These are phyloP conservation scores for Gentiana macrophylla DNA, from an alignment of 257 asterid genomes.

Conservation along the genomic window DNA sequence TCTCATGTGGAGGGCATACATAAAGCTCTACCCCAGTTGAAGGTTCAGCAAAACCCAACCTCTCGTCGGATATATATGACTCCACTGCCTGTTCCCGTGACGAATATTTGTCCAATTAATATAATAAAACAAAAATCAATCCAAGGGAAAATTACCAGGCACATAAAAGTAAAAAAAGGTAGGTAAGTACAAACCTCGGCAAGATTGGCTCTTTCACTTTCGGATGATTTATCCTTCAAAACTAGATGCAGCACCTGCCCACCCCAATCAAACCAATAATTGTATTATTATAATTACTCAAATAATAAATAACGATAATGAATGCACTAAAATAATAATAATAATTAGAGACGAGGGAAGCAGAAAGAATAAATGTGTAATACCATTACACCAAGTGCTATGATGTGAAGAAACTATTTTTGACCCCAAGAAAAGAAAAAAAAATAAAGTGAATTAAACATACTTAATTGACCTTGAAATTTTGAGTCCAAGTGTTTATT, in stretches of 20 bases:
- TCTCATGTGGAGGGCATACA: constrained; percentile 58
- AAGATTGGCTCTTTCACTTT: constrained; percentile 33
- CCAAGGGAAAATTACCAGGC: neutral
- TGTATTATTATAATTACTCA: too few relatives aligned
- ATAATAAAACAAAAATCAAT: neutral
- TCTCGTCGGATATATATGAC: constrained; percentile 53
- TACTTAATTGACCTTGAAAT: too few relatives aligned
- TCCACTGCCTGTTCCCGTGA: constrained; percentile 43
- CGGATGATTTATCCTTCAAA: constrained; percentile 46
- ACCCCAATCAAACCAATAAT: neutral
- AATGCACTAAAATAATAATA: too few relatives aligned
- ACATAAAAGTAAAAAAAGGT: neutral
- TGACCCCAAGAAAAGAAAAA: too few relatives aligned
- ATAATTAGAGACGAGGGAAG: too few relatives aligned
- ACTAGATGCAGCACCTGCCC: constrained; percentile 72
- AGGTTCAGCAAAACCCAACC: constrained; percentile 90
- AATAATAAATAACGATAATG: too few relatives aligned
- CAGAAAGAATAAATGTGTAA: too few relatives aligned
- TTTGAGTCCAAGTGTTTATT: too few relatives aligned
- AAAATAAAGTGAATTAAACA: too few relatives aligned
- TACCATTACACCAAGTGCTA: too few relatives aligned
- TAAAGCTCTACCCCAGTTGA: constrained; percentile 73
- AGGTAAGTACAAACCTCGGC: constrained; percentile 40
- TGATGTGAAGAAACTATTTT: too few relatives aligned
- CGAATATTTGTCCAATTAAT: neutral